These are phyloP conservation scores for Microstegium vimineum DNA, from an alignment of 176 grass and related monocot species.

Conservation along the genomic window DNA sequence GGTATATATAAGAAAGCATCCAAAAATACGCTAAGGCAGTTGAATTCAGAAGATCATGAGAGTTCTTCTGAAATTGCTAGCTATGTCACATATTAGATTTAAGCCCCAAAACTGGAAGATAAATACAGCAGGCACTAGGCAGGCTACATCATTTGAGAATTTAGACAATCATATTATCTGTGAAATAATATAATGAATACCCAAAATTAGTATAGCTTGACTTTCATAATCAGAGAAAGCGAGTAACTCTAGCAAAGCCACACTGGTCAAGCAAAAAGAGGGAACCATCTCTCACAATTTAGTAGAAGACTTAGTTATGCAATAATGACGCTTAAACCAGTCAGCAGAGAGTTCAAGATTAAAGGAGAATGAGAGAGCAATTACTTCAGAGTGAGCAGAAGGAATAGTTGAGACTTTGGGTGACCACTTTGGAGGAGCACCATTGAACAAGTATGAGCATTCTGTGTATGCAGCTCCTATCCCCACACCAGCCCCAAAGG, in stretches of 20 bases:
- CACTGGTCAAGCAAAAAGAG: not conserved
- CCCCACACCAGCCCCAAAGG: slow-evolving; percentile 84
- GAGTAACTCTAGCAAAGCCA: not conserved
- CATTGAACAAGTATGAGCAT: slow-evolving; percentile 82
- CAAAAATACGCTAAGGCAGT: not conserved
- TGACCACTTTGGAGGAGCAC: slow-evolving; percentile 65
- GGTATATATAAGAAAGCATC: not conserved
- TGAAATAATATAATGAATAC: not conserved
- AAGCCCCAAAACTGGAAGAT: not conserved
- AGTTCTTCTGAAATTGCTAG: not conserved
- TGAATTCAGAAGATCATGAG: not conserved
- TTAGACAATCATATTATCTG: not conserved
- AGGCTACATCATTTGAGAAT: not conserved
- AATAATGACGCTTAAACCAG: not conserved
- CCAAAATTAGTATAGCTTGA: not conserved
- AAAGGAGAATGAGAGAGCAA: slow-evolving; percentile 2
- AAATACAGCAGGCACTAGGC: not conserved
- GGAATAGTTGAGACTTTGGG: slow-evolving; percentile 42
- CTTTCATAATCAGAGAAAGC: not conserved
- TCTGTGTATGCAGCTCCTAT: slow-evolving; percentile 89
- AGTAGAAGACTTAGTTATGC: not conserved
- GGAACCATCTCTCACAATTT: not conserved
- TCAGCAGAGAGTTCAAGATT: not conserved
- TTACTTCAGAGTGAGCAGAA: slow-evolving; percentile 53
- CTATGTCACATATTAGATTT: not conserved